Percentiles rank a stretch among this genome's conserved stretches.
phyloP scores from a whole-genome alignment of 345 rosid species.

The Abelmoschus esculentus region DNA sequence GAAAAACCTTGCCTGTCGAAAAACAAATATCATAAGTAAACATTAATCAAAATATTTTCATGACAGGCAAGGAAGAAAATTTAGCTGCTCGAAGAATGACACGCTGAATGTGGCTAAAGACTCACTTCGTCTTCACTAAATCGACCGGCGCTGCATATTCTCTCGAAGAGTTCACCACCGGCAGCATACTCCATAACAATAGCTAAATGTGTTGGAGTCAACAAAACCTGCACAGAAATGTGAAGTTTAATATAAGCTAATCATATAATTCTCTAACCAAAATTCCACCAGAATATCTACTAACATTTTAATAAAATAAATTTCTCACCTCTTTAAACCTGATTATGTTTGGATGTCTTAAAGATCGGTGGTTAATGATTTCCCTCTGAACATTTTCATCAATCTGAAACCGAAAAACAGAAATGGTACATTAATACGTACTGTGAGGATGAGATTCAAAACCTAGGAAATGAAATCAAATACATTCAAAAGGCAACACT shows the following conservation, averaged over 20 bases:
- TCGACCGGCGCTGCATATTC: constrained; percentile 77
- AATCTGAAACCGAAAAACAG: constrained; percentile 45
- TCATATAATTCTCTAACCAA: not conserved
- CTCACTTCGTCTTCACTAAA: constrained; percentile 89
- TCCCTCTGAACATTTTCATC: constrained; percentile 96
- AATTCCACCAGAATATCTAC: not conserved
- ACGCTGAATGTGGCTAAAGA: not conserved
- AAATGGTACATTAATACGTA: not conserved
- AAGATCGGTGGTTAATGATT: constrained; percentile 80
- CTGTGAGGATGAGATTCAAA: not conserved
- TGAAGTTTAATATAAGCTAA: not conserved
- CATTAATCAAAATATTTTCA: not conserved
- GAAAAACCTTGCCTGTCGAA: constrained; percentile 64
- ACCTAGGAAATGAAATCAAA: not conserved
- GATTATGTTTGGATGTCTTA: constrained; percentile 51
- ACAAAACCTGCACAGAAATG: constrained; percentile 39
- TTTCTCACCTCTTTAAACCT: constrained; percentile 79
- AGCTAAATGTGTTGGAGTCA: constrained; percentile 75
- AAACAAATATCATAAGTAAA: not conserved
- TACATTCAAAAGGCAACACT: not conserved
- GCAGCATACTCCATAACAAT: constrained; percentile 89
- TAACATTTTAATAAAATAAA: not conserved
- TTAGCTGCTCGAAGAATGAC: not conserved
- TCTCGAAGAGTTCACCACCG: constrained; percentile 80
- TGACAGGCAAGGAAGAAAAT: not conserved